Base-by-base conservation (phyloP, 2,329 filamentous ascomycete genomes). In the Penicillium expansum region DNA sequence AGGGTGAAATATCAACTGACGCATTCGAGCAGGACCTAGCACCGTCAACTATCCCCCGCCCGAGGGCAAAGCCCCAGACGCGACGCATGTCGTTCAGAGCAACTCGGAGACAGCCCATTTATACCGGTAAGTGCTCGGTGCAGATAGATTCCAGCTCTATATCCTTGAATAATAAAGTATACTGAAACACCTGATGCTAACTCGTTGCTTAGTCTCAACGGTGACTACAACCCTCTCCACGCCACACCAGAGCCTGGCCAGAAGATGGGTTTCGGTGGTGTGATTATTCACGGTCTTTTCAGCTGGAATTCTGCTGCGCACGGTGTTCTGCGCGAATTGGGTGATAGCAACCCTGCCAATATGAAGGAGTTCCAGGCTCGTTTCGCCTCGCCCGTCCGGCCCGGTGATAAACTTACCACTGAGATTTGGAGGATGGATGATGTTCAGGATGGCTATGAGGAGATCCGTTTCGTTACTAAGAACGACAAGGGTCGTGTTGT, bases 191-290 rank as follows among this genome's bases (percentile, higher is more conserved):
- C 18, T 1, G 4, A 33, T 51, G 10, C 27, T 58, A 55, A 54
- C 58, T 35, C 69, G 24, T 5, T 37, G 14, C 69, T 71, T 61
- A 84, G 91, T 61, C 83, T 96, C 49, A 96, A 96, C 67, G 92
- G 92, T 63, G 92, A 96, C 78, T 96, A 96, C 77, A 96, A 96
- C 79, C 92, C 92, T 29, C 86, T 96, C 35, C 92, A 96, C 72
- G 91, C 91, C 7, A 90, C 89, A 18, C 91, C 91, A 13, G 90
- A 91, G 76, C 90, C 91, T 0, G 91, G 91, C 59, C 77, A 84
- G 75, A 88, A 91, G 78, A 96, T 96, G 90, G 92, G 92, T 58
- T 96, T 96, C 66, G 90, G 91, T 29, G 92, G 92, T 33, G 81
- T 86, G 65, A 96, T 96, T 74, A 89, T 96, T 73, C 92, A 96